Evolutionary conservation across 257 asterid genomes (phyloP).

Genomic region (Jacaranda mimosifolia): DNA sequence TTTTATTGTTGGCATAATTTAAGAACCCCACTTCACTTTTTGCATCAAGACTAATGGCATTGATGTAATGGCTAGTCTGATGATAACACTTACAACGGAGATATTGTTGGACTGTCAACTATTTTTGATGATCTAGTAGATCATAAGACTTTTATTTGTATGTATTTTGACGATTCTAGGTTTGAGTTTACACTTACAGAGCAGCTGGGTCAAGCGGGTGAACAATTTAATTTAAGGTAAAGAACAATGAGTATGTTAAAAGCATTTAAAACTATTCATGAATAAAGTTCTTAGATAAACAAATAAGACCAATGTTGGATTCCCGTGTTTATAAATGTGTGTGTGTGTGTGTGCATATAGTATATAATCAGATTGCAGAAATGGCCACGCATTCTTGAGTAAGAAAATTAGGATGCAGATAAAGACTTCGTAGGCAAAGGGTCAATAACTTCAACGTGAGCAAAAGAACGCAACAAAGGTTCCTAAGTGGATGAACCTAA

Average conservation of each 20-base stretch:
- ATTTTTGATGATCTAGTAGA: background rate
- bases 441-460: constrained; percentile 13
- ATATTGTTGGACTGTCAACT: background rate
- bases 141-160: background rate
- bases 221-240: too few species aligned
- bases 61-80: background rate
- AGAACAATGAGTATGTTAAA: too few species aligned
- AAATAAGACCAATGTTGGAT: too few species aligned
- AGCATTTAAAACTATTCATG: too few species aligned
- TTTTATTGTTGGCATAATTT: background rate
- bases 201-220: too few species aligned
- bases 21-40: too few species aligned
- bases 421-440: background rate
- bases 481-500: constrained; percentile 50
- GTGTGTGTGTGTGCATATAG: background rate
- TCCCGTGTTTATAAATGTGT: too few species aligned
- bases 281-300: too few species aligned
- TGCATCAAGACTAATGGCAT: background rate
- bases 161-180: background rate
- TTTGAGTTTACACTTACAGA: too few species aligned
- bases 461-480: constrained; percentile 13
- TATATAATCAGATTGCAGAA: background rate
- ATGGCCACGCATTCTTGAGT: background rate
- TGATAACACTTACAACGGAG: background rate
- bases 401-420: background rate